Evolutionary conservation across 768 basidiomycete genomes (phyloP).

Genomic region (Tylopilus plumbeoviolaceoides): DNA sequence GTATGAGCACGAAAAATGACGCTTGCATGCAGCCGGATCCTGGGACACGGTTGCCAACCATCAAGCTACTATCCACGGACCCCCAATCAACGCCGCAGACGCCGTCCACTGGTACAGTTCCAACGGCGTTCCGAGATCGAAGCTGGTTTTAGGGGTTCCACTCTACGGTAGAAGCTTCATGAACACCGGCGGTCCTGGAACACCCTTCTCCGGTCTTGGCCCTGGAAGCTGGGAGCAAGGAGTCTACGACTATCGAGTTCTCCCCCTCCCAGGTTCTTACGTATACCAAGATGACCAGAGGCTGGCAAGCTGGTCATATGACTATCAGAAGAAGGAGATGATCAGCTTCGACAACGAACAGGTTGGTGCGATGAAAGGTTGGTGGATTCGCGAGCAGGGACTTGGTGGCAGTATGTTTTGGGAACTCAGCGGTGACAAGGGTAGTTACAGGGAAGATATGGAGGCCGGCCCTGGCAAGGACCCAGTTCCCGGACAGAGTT

Average conservation of each 20-base stretch:
- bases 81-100: constrained; percentile 56
- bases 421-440: constrained; percentile 90
- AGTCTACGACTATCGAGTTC: constrained; percentile 88
- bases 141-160: constrained; percentile 88
- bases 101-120: constrained; percentile 67
- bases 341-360: constrained; percentile 76
- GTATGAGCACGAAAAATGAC: constrained; percentile 9
- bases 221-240: constrained; percentile 88
- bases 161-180: constrained; percentile 91
- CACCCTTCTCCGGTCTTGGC: constrained; percentile 77
- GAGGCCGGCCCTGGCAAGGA: constrained; percentile 75
- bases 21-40: constrained; percentile 56
- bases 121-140: constrained; percentile 69
- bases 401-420: constrained; percentile 94
- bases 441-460: constrained; percentile 61
- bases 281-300: constrained; percentile 60
- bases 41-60: constrained; percentile 72
- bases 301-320: constrained; percentile 82
- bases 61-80: constrained; percentile 82
- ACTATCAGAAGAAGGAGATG: constrained; percentile 71
- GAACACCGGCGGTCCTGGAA: constrained; percentile 78
- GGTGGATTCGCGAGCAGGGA: constrained; percentile 70
- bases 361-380: constrained; percentile 69
- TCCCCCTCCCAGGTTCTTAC: constrained; percentile 73
- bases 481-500: constrained; percentile 60